These are phyloP conservation scores for Lactuca saligna DNA, from an alignment of 129 eudicot species.

Conservation along the genomic window DNA sequence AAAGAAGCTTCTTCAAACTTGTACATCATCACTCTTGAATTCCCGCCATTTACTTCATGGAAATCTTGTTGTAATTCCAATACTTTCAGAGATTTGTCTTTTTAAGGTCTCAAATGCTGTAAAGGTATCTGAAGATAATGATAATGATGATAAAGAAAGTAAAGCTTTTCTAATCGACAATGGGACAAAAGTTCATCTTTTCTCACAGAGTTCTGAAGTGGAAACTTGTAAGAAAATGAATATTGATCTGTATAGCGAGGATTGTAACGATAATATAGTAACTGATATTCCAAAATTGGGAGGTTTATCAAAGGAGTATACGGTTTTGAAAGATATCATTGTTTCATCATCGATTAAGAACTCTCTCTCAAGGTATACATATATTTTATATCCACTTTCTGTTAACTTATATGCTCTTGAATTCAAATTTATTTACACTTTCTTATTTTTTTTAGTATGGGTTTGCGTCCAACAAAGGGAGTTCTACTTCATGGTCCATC, in stretches of 20 bases:
- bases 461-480: conserved; percentile 92
- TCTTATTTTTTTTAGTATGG: conserved; percentile 45
- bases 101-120: conserved; percentile 68
- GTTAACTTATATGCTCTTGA: background rate
- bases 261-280: conserved; percentile 22
- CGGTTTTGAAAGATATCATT: conserved; percentile 64
- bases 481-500: conserved; percentile 97
- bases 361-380: conserved; percentile 76
- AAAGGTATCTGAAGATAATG: conserved; percentile 26
- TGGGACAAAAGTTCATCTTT: conserved; percentile 60
- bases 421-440: background rate
- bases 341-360: conserved; percentile 52
- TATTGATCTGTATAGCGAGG: conserved; percentile 34
- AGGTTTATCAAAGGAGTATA: conserved; percentile 71
- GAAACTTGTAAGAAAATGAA: conserved; percentile 20
- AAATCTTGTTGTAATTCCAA: conserved; percentile 65
- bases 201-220: conserved; percentile 20
- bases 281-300: conserved; percentile 56
- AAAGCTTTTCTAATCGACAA: conserved; percentile 49
- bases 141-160: conserved; percentile 24
- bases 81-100: conserved; percentile 55
- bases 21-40: conserved; percentile 55
- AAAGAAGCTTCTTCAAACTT: conserved; percentile 69
- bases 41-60: conserved; percentile 63
- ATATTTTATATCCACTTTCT: background rate